These are phyloP conservation scores for Hylodesmum podocarpum DNA, from an alignment of 306 rosid species.

Conservation along the genomic window DNA sequence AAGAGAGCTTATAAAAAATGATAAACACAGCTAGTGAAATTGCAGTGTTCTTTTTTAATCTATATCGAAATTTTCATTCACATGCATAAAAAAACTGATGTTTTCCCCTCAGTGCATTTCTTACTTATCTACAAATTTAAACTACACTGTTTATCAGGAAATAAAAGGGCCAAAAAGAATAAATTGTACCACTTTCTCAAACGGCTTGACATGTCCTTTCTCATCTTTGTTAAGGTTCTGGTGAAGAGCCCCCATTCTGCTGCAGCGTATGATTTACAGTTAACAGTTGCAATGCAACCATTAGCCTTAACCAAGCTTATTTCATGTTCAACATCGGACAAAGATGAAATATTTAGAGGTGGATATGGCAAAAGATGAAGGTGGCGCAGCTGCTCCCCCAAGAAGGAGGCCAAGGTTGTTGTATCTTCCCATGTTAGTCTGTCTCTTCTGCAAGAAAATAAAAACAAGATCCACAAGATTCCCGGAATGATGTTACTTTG, in stretches of 20 bases:
- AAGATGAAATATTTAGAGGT: slow-evolving; percentile 43
- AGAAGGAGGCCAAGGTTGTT: slow-evolving; percentile 73
- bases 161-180: slow-evolving; percentile 7
- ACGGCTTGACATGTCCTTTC: slow-evolving; percentile 59
- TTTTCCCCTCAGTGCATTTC: background rate
- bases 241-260: slow-evolving; percentile 70
- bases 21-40: slow-evolving; percentile 15
- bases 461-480: slow-evolving; percentile 23
- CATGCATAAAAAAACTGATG: background rate
- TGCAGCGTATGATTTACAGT: slow-evolving; percentile 48
- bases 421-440: slow-evolving; percentile 58
- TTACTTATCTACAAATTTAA: background rate
- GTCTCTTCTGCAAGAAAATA: slow-evolving; percentile 69
- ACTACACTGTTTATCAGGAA: slow-evolving; percentile 5
- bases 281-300: slow-evolving; percentile 34
- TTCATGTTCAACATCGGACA: slow-evolving; percentile 40
- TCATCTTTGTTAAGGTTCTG: slow-evolving; percentile 63
- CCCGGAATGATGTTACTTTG: slow-evolving; percentile 7
- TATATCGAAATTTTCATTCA: background rate
- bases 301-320: slow-evolving; percentile 32
- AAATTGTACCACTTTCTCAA: slow-evolving; percentile 71
- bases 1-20: slow-evolving; percentile 7
- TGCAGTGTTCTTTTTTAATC: background rate
- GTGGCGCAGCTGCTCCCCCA: slow-evolving; percentile 76
- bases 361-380: slow-evolving; percentile 91